Base-by-base conservation (phyloP, 345 rosid genomes). In the Turritis glabra region DNA sequence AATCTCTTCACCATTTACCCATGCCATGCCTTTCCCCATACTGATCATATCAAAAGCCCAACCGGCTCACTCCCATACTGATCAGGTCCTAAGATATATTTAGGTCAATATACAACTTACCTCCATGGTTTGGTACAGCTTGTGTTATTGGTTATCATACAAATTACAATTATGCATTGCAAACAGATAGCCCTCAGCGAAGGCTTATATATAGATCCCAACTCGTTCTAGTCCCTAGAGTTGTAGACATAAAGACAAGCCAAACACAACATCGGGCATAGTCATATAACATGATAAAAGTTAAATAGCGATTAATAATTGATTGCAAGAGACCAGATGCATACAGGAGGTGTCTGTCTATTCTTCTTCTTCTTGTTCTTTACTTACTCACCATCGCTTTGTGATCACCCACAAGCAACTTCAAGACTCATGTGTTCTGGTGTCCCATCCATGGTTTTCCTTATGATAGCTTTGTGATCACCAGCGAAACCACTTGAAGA, bases 21-120 rank as follows among this genome's bases (percentile, higher is more conserved):
- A n/a, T n/a, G n/a, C n/a, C n/a, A n/a, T 87, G 33, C 97, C 96
- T 85, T 95, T 95, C 53, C 97, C 97, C 96, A 92, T 88, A 61
- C 83, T 77, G 63, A 88, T 55, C 99, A 92, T 92, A 71, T 92
- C 97, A 44, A n/a, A n/a, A 92, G 76, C 69, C 96, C 98, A 15
- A 89, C 74, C 3, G 97, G 98, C 74, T 92, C 98, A 87, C 84
- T 75, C n/a, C 97, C 97, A 0, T 35, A 35, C 40, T 35, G 35
- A 30, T 5, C 35, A 30, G 5, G 2, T 35, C 38, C 38, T 8
- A 35, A 35, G 38, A 35, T 35, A 35, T n/a, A n/a, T 35, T 2
- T 35, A 35, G 38, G 38, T 35, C 38, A 35, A 10, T 35, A 35
- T 12, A 8, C 38, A 35, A 35, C 38, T 37, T 4, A 38, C 44